Evolutionary conservation across 1,284 basidiomycete species (phyloP).

Genomic region (Ceratobasidium sp.): DNA sequence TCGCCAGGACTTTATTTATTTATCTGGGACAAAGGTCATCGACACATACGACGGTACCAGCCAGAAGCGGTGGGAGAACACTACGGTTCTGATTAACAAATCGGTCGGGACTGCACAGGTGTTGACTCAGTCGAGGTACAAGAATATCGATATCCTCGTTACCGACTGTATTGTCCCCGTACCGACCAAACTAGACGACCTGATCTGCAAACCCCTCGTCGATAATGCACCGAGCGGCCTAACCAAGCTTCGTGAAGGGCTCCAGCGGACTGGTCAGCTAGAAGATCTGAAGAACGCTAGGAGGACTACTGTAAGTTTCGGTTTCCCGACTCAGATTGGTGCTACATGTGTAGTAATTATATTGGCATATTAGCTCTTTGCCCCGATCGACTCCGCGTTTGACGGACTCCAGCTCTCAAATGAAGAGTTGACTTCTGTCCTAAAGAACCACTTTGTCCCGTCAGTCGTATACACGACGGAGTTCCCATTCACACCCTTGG

Average conservation of each 20-base stretch:
- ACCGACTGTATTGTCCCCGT: background rate
- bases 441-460: constrained; percentile 26
- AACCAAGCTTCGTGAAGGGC: background rate
- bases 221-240: background rate
- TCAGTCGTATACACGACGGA: background rate
- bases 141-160: background rate
- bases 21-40: background rate
- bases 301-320: constrained; percentile 3
- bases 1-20: background rate
- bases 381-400: constrained; percentile 14
- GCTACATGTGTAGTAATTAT: background rate
- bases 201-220: background rate
- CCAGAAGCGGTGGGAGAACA: constrained; percentile 5
- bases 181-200: background rate
- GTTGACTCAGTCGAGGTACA: background rate
- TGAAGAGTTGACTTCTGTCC: background rate
- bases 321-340: background rate
- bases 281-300: background rate
- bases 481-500: background rate
- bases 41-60: background rate
- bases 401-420: background rate
- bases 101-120: constrained; percentile 7
- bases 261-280: background rate
- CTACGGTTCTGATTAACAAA: background rate
- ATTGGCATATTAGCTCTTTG: background rate